Evolutionary conservation across 2,329 filamentous ascomycete species (phyloP), one percentile per base, ranked within the genome.

Genomic region (Lanzia echinophila): DNA sequence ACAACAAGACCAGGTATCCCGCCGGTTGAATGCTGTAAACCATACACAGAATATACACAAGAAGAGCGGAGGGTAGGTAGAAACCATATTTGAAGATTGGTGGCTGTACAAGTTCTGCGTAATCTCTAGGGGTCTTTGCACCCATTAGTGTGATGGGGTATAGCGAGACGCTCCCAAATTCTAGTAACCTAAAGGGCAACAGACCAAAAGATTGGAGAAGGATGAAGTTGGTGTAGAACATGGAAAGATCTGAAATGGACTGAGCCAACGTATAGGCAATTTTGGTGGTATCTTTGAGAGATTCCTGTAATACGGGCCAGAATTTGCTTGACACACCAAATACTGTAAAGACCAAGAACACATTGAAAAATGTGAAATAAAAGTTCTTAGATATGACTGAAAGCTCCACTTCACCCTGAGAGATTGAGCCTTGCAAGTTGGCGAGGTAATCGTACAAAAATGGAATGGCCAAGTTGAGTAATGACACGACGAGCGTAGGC

Each of bases 301-400:
- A 82, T 46, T 92, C 81, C 51, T 82, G 82, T 45, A 97, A 76
- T 50, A 87, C 79, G 33, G 77, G 75, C 70, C 83, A 83, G 65
- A 96, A 88, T 51, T 85, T 82, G 38, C 86, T 83, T 1, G 83
- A 89, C 4, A 90, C 90, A 51, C 87, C 88, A 44, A 95, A 88
- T 24, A 94, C 79, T 1, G 92, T 95, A 69, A 97, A 96, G 43
- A 97, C 82, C 48, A 97, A 81, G 72, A 99, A 99, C 54, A 97
- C 89, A 72, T 99, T 99, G 81, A 99, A 97, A 71, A 99, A 99
- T 10, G 88, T 91, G 69, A 99, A 99, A 77, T 97, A 96, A 73
- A 97, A 99, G 71, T 97, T 99, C 74, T 99, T 99, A 51, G 90
- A 96, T 60, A 99, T 92, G 43, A 95, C 79, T 0, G 94, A 97